Evolutionary conservation across 1,284 basidiomycete species (phyloP).

Genomic region (Laetiporus sulphureus): DNA sequence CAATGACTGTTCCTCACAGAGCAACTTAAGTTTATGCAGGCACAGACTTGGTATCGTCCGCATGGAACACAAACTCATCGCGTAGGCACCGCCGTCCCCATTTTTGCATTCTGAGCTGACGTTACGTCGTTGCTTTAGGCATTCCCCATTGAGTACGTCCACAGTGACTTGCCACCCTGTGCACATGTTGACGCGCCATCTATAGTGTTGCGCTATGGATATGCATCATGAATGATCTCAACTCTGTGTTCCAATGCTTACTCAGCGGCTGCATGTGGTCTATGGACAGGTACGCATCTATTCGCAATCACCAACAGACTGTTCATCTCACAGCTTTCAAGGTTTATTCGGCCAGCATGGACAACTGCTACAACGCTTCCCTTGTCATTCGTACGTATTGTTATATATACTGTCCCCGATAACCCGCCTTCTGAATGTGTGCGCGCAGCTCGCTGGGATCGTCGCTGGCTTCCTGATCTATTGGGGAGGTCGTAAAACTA

Average conservation of each 20-base stretch:
- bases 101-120: no score
- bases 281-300: slow-evolving; percentile 45
- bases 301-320: slow-evolving; percentile 1
- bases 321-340: slow-evolving; percentile 15
- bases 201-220: slow-evolving; percentile 54
- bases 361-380: slow-evolving; percentile 72
- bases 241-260: slow-evolving; percentile 76
- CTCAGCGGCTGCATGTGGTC: slow-evolving; percentile 83
- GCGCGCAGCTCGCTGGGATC: slow-evolving; percentile 55
- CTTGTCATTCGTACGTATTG: slow-evolving; percentile 58
- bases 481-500: slow-evolving; percentile 72
- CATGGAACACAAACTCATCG: slow-evolving; percentile 84
- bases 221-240: slow-evolving; percentile 69
- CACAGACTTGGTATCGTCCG: slow-evolving; percentile 83
- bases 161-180: slow-evolving; percentile 3
- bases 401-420: neutral
- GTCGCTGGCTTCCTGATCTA: slow-evolving; percentile 75
- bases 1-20: slow-evolving; percentile 33
- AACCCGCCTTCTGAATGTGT: no score
- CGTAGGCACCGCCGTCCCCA: slow-evolving; percentile 32
- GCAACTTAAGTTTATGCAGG: slow-evolving; percentile 59
- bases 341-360: slow-evolving; percentile 61
- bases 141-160: neutral
- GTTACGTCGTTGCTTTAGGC: neutral
- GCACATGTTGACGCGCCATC: no score